Percentiles rank a stretch among this genome's conserved stretches.
Evolutionary conservation across 768 basidiomycete genomes (phyloP).

Genomic region (Podaxis pistillaris): DNA sequence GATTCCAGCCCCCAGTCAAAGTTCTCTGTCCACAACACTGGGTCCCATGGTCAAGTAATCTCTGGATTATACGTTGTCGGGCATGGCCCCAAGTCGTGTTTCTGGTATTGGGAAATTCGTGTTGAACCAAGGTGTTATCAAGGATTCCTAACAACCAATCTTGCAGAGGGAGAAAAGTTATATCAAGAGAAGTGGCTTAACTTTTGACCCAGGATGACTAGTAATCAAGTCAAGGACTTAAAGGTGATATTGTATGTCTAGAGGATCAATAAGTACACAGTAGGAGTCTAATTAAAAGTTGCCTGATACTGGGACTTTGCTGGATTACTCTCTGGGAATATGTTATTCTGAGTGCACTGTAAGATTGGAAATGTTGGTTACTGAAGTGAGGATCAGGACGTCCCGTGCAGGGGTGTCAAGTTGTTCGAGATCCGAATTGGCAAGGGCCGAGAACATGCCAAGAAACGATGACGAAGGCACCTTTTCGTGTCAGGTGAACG

Average conservation of each 20-base stretch:
- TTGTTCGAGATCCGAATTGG: too few species aligned
- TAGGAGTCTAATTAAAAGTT: not conserved
- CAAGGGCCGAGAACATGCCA: too few species aligned
- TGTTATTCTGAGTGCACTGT: too few species aligned
- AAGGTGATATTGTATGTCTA: not conserved
- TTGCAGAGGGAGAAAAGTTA: not conserved
- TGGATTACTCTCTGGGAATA: too few species aligned
- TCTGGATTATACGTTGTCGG: not conserved
- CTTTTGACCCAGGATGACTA: not conserved
- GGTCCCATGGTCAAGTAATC: not conserved
- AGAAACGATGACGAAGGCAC: too few species aligned
- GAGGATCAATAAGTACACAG: not conserved
- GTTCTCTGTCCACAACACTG: not conserved
- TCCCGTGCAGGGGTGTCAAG: too few species aligned
- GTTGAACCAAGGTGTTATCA: not conserved
- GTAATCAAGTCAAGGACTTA: not conserved
- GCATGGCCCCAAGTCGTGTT: not conserved
- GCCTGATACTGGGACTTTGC: too few species aligned
- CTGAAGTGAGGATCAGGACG: too few species aligned
- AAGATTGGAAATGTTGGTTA: too few species aligned
- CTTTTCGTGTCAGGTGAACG: too few species aligned
- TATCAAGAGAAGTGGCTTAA: not conserved
- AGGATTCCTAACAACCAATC: not conserved
- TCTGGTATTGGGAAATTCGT: conserved; percentile 9
- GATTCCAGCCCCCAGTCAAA: not conserved